phyloP scores from a whole-genome alignment of 352 stramenopile species.

The Pythium aquatile region DNA sequence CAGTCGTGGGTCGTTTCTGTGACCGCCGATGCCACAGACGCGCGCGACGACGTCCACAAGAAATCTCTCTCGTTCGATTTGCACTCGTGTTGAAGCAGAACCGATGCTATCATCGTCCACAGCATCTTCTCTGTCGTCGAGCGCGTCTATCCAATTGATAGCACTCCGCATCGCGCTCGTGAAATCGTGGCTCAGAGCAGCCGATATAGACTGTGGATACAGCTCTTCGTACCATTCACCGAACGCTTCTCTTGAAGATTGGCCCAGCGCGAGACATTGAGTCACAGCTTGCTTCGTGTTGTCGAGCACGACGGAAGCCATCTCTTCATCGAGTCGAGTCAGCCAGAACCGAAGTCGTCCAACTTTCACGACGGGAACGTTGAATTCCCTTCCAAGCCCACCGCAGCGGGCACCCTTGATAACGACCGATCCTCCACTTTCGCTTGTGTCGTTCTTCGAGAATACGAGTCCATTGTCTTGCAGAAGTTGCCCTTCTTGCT shows the following conservation, averaged over 20 bases:
- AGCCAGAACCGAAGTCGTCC: conserved; percentile 69
- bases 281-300: conserved; percentile 35
- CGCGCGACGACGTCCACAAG: not conserved
- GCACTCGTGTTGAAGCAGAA: not conserved
- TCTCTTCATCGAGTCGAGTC: conserved; percentile 57
- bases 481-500: conserved; percentile 18
- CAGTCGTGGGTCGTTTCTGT: conserved; percentile 8
- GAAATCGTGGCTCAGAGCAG: conserved; percentile 28
- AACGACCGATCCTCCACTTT: conserved; percentile 1
- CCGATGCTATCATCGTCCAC: not conserved
- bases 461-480: not conserved
- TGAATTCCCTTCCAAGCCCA: conserved; percentile 16
- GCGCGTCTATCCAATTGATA: not conserved
- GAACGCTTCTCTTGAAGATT: not conserved
- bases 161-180: conserved; percentile 30
- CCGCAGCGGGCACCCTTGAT: conserved; percentile 12
- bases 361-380: conserved; percentile 57
- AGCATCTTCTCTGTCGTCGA: not conserved
- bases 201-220: conserved; percentile 35
- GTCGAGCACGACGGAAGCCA: conserved; percentile 38
- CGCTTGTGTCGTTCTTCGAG: not conserved
- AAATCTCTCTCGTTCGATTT: not conserved
- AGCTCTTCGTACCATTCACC: conserved; percentile 12
- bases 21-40: not conserved
- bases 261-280: not conserved